These are phyloP conservation scores for Ananas comosus DNA, from an alignment of 176 grass and related monocot genomes.

Conservation along the genomic window DNA sequence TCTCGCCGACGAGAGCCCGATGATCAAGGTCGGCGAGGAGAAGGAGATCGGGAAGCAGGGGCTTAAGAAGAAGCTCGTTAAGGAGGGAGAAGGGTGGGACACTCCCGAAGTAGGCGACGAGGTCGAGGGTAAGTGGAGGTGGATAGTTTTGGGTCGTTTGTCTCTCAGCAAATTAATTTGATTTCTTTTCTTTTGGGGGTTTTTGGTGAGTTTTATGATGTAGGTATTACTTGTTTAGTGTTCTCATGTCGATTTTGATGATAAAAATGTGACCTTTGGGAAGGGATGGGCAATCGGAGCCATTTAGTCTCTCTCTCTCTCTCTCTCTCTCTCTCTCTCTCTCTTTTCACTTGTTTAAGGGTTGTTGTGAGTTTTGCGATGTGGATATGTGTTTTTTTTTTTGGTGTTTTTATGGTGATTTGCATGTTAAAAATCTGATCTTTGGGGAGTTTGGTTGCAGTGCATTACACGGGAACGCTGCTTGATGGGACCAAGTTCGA, in stretches of 20 bases:
- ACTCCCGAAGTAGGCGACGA: slow-evolving; percentile 85
- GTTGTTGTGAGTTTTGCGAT: background rate
- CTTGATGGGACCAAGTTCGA: slow-evolving; percentile 97
- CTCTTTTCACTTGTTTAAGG: background rate
- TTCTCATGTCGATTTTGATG: too few species aligned
- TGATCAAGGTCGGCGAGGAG: slow-evolving; percentile 77
- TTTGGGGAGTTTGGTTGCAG: slow-evolving; percentile 29
- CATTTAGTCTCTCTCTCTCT: too few species aligned
- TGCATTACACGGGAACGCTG: slow-evolving; percentile 96
- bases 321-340: too few species aligned
- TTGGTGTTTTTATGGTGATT: too few species aligned
- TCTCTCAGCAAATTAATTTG: too few species aligned
- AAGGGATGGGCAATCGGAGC: too few species aligned
- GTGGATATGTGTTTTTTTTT: background rate
- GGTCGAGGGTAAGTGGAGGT: slow-evolving; percentile 58
- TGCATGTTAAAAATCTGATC: background rate
- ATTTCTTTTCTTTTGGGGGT: too few species aligned
- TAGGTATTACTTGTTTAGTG: too few species aligned
- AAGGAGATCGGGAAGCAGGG: slow-evolving; percentile 93
- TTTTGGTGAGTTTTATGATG: too few species aligned
- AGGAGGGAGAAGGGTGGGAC: slow-evolving; percentile 77
- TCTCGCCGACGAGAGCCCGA: slow-evolving; percentile 38
- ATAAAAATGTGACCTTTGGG: too few species aligned
- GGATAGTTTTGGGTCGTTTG: too few species aligned
- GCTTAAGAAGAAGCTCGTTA: slow-evolving; percentile 93